Conservation (phyloP, 164 flowering plant species). For the Berberis vulgaris region DNA sequence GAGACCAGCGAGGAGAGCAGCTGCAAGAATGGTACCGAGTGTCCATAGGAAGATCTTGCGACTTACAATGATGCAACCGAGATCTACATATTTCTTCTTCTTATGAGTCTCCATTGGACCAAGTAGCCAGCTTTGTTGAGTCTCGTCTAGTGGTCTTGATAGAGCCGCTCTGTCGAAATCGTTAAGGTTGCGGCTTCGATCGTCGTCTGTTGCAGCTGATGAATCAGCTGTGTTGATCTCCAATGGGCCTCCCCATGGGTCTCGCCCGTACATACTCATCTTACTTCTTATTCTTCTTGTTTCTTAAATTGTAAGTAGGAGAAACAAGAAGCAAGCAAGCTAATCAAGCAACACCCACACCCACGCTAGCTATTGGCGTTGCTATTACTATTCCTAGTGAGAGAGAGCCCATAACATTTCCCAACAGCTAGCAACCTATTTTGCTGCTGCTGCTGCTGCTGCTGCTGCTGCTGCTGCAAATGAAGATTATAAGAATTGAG, state of each 20-base stretch:
- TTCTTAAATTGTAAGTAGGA: not conserved
- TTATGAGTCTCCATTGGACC: conserved; percentile 40
- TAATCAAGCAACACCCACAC: not conserved
- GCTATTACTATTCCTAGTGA: not conserved
- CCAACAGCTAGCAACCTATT: not conserved
- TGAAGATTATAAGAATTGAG: too few species aligned
- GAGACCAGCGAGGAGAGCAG: not conserved
- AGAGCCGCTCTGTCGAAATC: conserved; percentile 87
- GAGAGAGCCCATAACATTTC: not conserved
- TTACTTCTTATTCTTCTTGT: not conserved
- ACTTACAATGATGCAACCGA: conserved; percentile 65
- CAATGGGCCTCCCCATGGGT: conserved; percentile 95
- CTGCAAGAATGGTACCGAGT: conserved; percentile 15
- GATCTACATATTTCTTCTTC: conserved; percentile 66
- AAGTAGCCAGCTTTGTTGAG: conserved; percentile 19
- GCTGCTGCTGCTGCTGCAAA: not conserved
- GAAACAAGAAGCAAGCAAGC: not conserved
- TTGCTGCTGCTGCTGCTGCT: not conserved
- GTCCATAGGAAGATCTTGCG: conserved; percentile 48
- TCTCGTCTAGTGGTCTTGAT: conserved; percentile 38
- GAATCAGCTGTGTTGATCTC: conserved; percentile 84
- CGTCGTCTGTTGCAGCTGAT: conserved; percentile 73
- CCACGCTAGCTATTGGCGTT: not conserved
- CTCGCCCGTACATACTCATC: conserved; percentile 61
- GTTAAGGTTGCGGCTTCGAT: conserved; percentile 73